Conservation (phyloP, 2,329 filamentous ascomycete genomes). For the Fusarium duplospermum region DNA sequence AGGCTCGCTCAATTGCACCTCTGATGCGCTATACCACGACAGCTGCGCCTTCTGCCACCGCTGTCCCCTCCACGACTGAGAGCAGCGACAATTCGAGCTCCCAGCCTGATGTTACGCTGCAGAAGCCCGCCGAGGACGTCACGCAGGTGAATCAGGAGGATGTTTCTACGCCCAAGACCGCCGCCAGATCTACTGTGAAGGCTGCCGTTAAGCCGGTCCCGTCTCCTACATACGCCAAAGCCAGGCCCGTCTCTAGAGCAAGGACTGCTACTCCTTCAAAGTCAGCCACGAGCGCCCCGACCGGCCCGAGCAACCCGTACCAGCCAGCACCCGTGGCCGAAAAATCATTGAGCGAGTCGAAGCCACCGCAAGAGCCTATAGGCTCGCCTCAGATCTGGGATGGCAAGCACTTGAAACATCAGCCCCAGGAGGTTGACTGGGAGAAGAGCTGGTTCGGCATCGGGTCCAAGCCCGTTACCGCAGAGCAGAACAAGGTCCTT, state of each 20-base stretch:
- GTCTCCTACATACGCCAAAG: background rate
- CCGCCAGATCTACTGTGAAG: background rate
- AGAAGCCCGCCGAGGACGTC: constrained; percentile 29
- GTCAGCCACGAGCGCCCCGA: background rate
- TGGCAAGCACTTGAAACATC: background rate
- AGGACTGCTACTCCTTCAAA: background rate
- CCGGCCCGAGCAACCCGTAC: constrained; percentile 7
- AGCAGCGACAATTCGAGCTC: background rate
- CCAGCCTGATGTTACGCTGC: constrained; percentile 10
- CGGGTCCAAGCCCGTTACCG: constrained; percentile 75
- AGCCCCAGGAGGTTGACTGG: constrained; percentile 72
- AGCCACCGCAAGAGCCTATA: background rate
- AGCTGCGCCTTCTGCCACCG: background rate
- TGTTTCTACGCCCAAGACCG: background rate
- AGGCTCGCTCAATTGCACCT: constrained; percentile 30
- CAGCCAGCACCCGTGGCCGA: constrained; percentile 10
- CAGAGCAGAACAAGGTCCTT: constrained; percentile 76
- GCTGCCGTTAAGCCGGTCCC: background rate
- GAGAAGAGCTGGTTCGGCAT: constrained; percentile 85
- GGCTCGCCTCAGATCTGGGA: background rate
- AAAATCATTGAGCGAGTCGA: constrained; percentile 18
- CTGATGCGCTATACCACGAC: constrained; percentile 40
- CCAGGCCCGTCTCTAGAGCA: constrained; percentile 10
- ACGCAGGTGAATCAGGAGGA: constrained; percentile 27
- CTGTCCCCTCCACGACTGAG: background rate